A percentile compares a stretch with the other conserved stretches of the same genome.
Conservation (phyloP, 352 stramenopile species). For the Aphanomyces invadans region DNA sequence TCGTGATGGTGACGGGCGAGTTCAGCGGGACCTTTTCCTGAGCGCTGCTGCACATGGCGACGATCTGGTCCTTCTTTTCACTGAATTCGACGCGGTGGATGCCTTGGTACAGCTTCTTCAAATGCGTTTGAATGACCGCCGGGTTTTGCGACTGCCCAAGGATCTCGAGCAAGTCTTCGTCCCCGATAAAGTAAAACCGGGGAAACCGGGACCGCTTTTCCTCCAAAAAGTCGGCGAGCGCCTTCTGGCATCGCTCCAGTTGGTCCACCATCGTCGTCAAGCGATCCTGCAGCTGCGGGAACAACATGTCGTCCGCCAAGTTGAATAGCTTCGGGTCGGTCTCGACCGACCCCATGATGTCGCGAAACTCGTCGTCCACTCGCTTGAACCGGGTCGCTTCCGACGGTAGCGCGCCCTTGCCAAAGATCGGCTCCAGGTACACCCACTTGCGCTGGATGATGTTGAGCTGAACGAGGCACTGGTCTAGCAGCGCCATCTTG, state of each 20-base stretch:
- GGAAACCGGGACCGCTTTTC: slow-evolving; percentile 89
- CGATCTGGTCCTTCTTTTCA: slow-evolving; percentile 68
- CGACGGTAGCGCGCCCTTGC: slow-evolving; percentile 85
- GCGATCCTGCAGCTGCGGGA: slow-evolving; percentile 74
- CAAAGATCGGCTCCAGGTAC: slow-evolving; percentile 95
- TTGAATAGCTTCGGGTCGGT: slow-evolving; percentile 89
- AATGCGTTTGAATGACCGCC: slow-evolving; percentile 89
- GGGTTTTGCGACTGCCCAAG: slow-evolving; percentile 90
- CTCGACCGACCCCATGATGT: slow-evolving; percentile 88
- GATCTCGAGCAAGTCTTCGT: slow-evolving; percentile 95
- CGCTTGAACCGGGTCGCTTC: slow-evolving; percentile 87
- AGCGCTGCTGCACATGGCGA: slow-evolving; percentile 77
- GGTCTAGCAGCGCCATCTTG: slow-evolving; percentile 83
- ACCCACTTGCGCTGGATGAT: slow-evolving; percentile 94
- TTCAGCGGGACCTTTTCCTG: slow-evolving; percentile 81
- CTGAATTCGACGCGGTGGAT: slow-evolving; percentile 89
- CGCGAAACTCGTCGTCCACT: slow-evolving; percentile 91
- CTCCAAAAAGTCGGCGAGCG: slow-evolving; percentile 91
- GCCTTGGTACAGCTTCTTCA: slow-evolving; percentile 96
- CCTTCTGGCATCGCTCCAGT: slow-evolving; percentile 92
- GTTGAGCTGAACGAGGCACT: slow-evolving; percentile 79
- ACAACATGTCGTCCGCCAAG: slow-evolving; percentile 85
- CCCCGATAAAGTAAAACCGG: slow-evolving; percentile 96
- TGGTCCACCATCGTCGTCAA: slow-evolving; percentile 88
- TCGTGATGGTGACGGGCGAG: slow-evolving; percentile 77